Conservation (phyloP, 2,329 filamentous ascomycete genomes). For the Trematosphaeria pertusa region DNA sequence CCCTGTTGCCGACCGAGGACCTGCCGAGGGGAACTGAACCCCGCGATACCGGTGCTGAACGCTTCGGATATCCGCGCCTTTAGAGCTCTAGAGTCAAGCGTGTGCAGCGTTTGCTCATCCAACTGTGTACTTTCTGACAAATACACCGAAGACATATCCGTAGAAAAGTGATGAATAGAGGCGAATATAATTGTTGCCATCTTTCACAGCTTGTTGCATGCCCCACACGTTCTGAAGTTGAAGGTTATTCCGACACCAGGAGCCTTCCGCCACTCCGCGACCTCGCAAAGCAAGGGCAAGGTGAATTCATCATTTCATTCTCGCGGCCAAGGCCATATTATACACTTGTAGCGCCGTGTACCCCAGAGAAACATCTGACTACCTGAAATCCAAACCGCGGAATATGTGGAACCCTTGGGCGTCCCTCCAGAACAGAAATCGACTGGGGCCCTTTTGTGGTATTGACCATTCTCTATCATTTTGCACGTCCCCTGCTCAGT, state of each 20-base stretch:
- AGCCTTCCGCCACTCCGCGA: too few relatives aligned
- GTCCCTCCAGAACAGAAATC: constrained; percentile 21
- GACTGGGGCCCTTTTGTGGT: constrained; percentile 21
- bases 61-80: constrained; percentile 7
- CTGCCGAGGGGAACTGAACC: constrained; percentile 5
- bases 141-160: too few relatives aligned
- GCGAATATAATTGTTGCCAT: too few relatives aligned
- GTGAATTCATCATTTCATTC: constrained; percentile 25
- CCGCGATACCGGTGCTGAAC: too few relatives aligned
- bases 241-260: too few relatives aligned
- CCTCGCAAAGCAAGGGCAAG: too few relatives aligned
- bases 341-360: constrained; percentile 38
- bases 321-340: constrained; percentile 34
- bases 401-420: constrained; percentile 20
- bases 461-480: constrained; percentile 9
- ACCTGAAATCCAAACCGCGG: constrained; percentile 33
- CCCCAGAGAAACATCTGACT: constrained; percentile 34
- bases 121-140: too few relatives aligned
- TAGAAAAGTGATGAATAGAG: too few relatives aligned
- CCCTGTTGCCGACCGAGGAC: constrained; percentile 3
- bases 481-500: neutral
- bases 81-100: constrained; percentile 1
- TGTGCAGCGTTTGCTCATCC: too few relatives aligned
- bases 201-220: too few relatives aligned
- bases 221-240: too few relatives aligned